Percentiles rank a stretch among this genome's conserved stretches.
Conservation (phyloP, 176 grass and related monocot species). For the Poa annua region DNA sequence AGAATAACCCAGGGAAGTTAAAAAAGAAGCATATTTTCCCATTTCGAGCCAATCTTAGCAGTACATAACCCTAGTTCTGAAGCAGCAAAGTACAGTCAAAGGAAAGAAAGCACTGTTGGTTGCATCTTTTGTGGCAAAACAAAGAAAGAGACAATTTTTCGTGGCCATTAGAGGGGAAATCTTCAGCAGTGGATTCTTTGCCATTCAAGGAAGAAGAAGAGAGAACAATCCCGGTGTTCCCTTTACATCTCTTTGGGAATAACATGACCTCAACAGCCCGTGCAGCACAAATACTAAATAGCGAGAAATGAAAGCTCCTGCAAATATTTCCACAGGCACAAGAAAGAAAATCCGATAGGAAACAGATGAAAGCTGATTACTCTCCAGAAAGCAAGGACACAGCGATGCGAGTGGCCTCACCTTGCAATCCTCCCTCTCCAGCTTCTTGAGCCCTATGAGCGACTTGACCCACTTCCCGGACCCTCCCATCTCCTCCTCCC, state of each 20-base stretch:
- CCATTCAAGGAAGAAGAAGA: background rate
- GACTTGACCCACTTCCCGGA: constrained; percentile 93
- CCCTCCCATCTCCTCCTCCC: constrained; percentile 43
- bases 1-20: background rate
- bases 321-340: background rate
- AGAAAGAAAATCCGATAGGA: background rate
- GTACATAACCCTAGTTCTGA: background rate
- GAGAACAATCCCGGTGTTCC: background rate
- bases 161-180: background rate
- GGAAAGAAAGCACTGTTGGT: background rate
- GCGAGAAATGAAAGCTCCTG: background rate
- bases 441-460: constrained; percentile 88
- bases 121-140: background rate
- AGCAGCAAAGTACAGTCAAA: constrained; percentile 15
- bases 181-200: background rate
- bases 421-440: constrained; percentile 63
- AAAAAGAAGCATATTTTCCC: background rate
- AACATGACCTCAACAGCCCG: background rate
- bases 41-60: background rate
- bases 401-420: constrained; percentile 33
- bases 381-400: background rate
- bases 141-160: constrained; percentile 3
- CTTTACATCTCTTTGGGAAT: background rate
- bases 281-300: too few relatives aligned
- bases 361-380: too few relatives aligned